Evolutionary conservation across 2,329 filamentous ascomycete species (phyloP), one percentile per base, ranked within the genome.

Genomic region (Pseudogymnoascus sp.): DNA sequence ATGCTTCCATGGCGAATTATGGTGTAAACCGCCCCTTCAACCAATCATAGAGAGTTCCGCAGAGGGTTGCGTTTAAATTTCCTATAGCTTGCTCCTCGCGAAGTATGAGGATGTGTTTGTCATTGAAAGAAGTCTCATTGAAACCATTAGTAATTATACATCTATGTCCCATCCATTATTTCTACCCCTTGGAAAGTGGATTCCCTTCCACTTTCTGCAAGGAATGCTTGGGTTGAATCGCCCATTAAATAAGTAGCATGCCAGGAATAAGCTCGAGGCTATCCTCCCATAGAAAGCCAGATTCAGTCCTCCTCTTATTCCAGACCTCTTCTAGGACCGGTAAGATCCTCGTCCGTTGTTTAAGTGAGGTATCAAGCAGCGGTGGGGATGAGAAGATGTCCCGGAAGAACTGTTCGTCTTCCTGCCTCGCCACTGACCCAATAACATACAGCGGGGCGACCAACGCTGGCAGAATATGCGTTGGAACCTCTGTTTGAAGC

Each of bases 261-360:
- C 65, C 63, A 17, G 66, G 63, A 11, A 60, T 59, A 26, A 67
- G 60, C 21, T 66, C 62, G 44, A 68, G 37, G 19, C 59, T 63
- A 23, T 67, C 63, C 46, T 62, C 50, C 66, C 65, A 67, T 9
- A 53, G 29, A 35, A 67, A 65, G 23, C 26, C 63, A 53, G 62
- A 17, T 59, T 29, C 56, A 7, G 59, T 56, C 46, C 46, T 35
- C 37, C 68, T 67, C 50, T 40, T 63, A 10, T 15, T 61, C 70
- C 70, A 72, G 21, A 70, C 62, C 10, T 68, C 63, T 65, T 72
- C 69, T 19, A 72, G 50, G 44, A 69, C 50, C 26, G 69, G 67
- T n/a, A 72, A 40, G 29, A 72, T 67, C 37, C 64, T 68, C 26
- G 56, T 50, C 42, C 70, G 68, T 66, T 72, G 70, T 60, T 68